Conservation (phyloP, 2,329 filamentous ascomycete genomes). For the Zymoseptoria brevis region DNA sequence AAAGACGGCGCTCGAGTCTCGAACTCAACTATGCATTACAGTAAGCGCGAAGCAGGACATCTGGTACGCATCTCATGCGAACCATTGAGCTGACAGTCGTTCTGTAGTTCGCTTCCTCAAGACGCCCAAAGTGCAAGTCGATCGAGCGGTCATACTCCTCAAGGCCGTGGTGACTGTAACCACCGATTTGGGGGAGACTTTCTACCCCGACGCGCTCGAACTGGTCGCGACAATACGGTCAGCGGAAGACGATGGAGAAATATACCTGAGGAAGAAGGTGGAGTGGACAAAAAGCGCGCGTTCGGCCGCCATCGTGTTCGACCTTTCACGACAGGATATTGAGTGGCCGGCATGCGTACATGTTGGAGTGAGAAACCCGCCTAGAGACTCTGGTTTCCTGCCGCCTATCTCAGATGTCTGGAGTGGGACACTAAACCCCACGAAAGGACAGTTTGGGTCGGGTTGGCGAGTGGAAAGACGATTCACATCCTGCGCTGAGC, state of each 20-base stretch:
- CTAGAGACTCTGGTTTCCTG: conserved; percentile 26
- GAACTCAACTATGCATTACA: conserved; percentile 3
- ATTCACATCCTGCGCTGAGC: conserved; percentile 37
- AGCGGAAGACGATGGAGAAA: conserved; percentile 28
- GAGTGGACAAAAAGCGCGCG: conserved; percentile 39
- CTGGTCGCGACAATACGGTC: conserved; percentile 35
- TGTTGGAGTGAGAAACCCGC: conserved; percentile 29
- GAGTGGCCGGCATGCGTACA: conserved; percentile 36
- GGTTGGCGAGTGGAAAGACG: conserved; percentile 50
- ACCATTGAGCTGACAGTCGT: neutral
- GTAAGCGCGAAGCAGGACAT: neutral
- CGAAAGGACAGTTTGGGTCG: conserved; percentile 34
- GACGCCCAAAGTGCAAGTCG: conserved; percentile 43
- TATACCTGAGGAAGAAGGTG: conserved; percentile 36
- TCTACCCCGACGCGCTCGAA: conserved; percentile 44
- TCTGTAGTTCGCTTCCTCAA: conserved; percentile 56
- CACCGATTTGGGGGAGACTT: conserved; percentile 60
- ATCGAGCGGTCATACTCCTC: conserved; percentile 35
- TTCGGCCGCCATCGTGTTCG: conserved; percentile 37
- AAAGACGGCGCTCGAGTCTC: neutral
- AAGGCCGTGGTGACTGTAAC: conserved; percentile 55
- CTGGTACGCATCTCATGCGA: neutral
- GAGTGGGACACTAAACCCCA: conserved; percentile 41
- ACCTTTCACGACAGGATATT: conserved; percentile 32
- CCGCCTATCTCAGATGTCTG: conserved; percentile 48